Conservation (phyloP, 345 rosid genomes). For the Camelina sativa region DNA sequence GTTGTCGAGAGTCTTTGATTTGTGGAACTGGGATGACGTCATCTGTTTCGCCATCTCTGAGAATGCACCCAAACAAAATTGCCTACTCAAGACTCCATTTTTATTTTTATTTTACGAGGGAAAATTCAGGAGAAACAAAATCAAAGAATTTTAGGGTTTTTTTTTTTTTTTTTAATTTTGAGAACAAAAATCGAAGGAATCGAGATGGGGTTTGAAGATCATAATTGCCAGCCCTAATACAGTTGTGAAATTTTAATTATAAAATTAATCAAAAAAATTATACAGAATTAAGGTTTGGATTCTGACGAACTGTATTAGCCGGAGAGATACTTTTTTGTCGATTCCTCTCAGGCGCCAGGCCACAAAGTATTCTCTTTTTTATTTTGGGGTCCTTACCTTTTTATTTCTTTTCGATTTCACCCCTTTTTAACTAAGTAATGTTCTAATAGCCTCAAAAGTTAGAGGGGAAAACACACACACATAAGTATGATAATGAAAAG, state of each 20-base stretch:
- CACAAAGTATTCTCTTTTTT: not conserved
- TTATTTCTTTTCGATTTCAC: not conserved
- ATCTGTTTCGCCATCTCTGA: constrained; percentile 48
- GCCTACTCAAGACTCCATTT: constrained; percentile 26
- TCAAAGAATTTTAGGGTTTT: constrained; percentile 29
- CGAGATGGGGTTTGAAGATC: constrained; percentile 20
- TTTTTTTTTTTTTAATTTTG: not conserved
- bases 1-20: constrained; percentile 89
- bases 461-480: no score
- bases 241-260: constrained; percentile 16
- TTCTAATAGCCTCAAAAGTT: no score
- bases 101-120: constrained; percentile 19
- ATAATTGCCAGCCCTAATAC: constrained; percentile 23
- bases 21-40: constrained; percentile 68
- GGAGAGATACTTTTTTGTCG: constrained; percentile 7
- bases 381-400: not conserved
- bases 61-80: constrained; percentile 10
- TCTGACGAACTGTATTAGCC: constrained; percentile 16
- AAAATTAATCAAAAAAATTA: not conserved
- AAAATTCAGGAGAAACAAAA: not conserved
- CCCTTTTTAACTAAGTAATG: not conserved
- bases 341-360: constrained; percentile 10
- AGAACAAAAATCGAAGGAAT: constrained; percentile 2
- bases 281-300: not conserved
- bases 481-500: no score